Evolutionary conservation across 345 rosid genomes (phyloP).

Genomic region (Combretum micranthum): DNA sequence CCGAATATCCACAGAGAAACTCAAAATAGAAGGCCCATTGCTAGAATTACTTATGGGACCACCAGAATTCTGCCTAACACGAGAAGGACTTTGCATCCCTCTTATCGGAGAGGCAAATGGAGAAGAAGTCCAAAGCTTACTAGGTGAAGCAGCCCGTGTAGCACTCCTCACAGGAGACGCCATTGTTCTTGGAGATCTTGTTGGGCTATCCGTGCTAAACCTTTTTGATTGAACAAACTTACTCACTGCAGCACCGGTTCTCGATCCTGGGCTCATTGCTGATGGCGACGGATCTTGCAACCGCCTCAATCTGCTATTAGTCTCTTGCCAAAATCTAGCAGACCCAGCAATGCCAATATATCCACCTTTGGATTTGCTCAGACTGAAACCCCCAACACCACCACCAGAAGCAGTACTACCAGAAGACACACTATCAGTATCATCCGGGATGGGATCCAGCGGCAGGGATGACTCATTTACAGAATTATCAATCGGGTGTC

Average conservation of each 20-base stretch:
- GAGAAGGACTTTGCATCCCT: slow-evolving; percentile 63
- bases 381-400: slow-evolving; percentile 8
- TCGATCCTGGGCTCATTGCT: slow-evolving; percentile 49
- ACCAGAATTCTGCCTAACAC: slow-evolving; percentile 42
- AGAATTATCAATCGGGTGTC: slow-evolving; percentile 32
- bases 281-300: slow-evolving; percentile 71
- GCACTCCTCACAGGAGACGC: slow-evolving; percentile 58
- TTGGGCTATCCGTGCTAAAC: slow-evolving; percentile 45
- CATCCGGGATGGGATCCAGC: slow-evolving; percentile 59
- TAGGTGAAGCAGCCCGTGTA: slow-evolving; percentile 66
- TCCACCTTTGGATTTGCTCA: slow-evolving; percentile 29
- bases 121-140: slow-evolving; percentile 64
- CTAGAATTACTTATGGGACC: slow-evolving; percentile 28
- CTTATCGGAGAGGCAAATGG: slow-evolving; percentile 43
- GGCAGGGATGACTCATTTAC: slow-evolving; percentile 36
- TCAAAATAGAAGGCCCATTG: slow-evolving; percentile 66
- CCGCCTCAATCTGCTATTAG: slow-evolving; percentile 70
- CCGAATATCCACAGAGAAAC: slow-evolving; percentile 79
- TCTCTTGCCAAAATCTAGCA: slow-evolving; percentile 82
- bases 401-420: slow-evolving; percentile 40
- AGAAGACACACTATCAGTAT: slow-evolving; percentile 78
- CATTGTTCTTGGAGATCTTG: slow-evolving; percentile 51
- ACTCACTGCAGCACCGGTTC: slow-evolving; percentile 36
- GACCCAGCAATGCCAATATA: slow-evolving; percentile 37
- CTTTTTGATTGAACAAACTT: slow-evolving; percentile 54